Evolutionary conservation across 768 basidiomycete species (phyloP).

Genomic region (Coprinellus micaceus): DNA sequence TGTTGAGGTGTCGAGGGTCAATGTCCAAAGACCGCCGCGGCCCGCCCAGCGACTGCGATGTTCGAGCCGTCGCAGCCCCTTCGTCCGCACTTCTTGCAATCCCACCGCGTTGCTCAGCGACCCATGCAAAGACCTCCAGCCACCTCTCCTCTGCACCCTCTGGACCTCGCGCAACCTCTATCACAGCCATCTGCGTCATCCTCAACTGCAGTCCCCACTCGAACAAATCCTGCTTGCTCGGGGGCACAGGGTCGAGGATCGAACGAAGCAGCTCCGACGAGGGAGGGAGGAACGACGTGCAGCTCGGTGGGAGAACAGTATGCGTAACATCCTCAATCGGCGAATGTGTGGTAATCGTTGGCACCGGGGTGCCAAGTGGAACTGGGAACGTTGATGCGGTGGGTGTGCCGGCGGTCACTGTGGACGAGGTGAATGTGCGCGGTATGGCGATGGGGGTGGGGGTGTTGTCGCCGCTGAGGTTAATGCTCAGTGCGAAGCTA

Average conservation of each 20-base stretch:
- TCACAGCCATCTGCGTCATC: conserved; percentile 79
- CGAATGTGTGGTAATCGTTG: too few species aligned
- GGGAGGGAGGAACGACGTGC: conserved; percentile 33
- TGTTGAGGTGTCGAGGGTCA: not conserved
- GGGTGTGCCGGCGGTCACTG: not conserved
- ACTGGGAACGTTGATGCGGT: not conserved
- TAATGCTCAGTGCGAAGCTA: not conserved
- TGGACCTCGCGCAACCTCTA: conserved; percentile 80
- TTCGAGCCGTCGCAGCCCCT: not conserved
- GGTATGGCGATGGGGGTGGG: not conserved
- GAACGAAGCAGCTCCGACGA: conserved; percentile 26
- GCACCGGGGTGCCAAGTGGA: too few species aligned
- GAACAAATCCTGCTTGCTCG: conserved; percentile 58
- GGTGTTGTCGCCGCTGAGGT: not conserved
- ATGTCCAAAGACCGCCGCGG: not conserved
- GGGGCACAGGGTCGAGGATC: conserved; percentile 26
- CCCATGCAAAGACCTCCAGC: conserved; percentile 84
- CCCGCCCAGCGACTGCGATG: not conserved
- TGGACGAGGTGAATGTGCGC: not conserved
- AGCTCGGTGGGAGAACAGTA: conserved; percentile 20
- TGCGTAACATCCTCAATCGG: conserved; percentile 10
- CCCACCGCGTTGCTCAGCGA: conserved; percentile 53
- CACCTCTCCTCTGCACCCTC: conserved; percentile 79
- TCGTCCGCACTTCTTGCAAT: not conserved
- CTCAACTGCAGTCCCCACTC: conserved; percentile 80